Evolutionary conservation across 495 filamentous ascomycete species (phyloP).

Genomic region (Penicillium nucicola): DNA sequence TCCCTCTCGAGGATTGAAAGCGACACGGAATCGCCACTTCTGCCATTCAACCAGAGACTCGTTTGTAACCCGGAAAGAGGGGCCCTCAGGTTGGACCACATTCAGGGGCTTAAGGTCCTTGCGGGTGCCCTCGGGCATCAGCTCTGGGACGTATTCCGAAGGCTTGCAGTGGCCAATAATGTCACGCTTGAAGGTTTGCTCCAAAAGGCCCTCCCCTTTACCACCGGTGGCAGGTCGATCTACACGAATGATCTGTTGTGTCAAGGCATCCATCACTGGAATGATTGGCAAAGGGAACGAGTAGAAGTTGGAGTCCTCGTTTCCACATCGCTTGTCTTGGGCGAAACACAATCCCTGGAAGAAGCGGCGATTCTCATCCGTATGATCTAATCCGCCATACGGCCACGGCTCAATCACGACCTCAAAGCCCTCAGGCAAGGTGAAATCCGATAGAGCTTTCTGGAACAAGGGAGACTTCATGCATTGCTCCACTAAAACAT

Average conservation of each 20-base stretch:
- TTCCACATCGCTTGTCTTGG: constrained; percentile 34
- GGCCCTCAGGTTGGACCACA: constrained; percentile 75
- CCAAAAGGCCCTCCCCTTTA: constrained; percentile 35
- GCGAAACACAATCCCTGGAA: constrained; percentile 53
- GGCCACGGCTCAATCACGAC: constrained; percentile 71
- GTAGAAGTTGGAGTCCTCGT: constrained; percentile 66
- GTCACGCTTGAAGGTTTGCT: constrained; percentile 47
- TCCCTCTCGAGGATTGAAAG: constrained; percentile 67
- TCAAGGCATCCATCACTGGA: constrained; percentile 70
- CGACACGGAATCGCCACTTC: constrained; percentile 68
- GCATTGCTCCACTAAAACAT: constrained; percentile 59
- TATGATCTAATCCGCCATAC: constrained; percentile 59
- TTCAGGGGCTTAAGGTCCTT: constrained; percentile 76
- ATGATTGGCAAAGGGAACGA: constrained; percentile 75
- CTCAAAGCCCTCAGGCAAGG: constrained; percentile 59
- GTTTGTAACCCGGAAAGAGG: constrained; percentile 59
- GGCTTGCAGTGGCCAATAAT: constrained; percentile 44
- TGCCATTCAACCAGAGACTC: constrained; percentile 61
- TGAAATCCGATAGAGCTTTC: constrained; percentile 56
- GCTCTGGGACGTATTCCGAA: constrained; percentile 68
- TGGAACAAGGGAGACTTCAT: constrained; percentile 59
- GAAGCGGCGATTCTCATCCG: constrained; percentile 53
- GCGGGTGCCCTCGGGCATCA: constrained; percentile 54
- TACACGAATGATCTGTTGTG: constrained; percentile 59
- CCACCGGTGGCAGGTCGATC: constrained; percentile 49